Percentiles rank a stretch among this genome's conserved stretches.
Evolutionary conservation across 345 rosid genomes (phyloP).

Genomic region (Pseudoturritis turrita): DNA sequence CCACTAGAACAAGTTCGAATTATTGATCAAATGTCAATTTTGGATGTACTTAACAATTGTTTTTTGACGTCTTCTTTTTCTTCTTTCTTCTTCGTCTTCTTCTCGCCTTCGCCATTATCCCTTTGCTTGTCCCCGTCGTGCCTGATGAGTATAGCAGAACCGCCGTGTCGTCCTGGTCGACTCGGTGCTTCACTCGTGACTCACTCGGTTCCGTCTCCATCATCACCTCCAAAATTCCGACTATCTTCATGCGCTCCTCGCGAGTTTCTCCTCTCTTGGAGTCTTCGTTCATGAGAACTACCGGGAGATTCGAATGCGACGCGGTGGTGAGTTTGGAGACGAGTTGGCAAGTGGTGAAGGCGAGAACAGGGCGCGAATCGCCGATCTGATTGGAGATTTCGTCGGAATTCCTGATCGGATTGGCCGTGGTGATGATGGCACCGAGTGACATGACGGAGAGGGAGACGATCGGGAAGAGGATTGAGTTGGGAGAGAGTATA

Average conservation of each 20-base stretch:
- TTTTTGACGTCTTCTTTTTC: too few species aligned
- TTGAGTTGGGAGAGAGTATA: slow-evolving; percentile 80
- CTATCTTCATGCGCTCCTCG: slow-evolving; percentile 25
- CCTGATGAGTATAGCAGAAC: slow-evolving; percentile 89
- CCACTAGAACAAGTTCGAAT: too few species aligned
- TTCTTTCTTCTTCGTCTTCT: too few species aligned
- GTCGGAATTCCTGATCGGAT: slow-evolving; percentile 67
- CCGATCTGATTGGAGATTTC: slow-evolving; percentile 65
- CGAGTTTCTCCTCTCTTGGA: too few species aligned
- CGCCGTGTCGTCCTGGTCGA: slow-evolving; percentile 70
- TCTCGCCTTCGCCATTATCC: slow-evolving; percentile 70
- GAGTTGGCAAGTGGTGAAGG: slow-evolving; percentile 55
- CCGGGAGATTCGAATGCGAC: slow-evolving; percentile 28
- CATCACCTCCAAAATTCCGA: slow-evolving; percentile 42
- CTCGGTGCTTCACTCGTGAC: slow-evolving; percentile 50
- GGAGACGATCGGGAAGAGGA: slow-evolving; percentile 76
- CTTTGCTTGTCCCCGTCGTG: slow-evolving; percentile 86
- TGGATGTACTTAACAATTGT: too few species aligned
- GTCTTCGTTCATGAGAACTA: slow-evolving; percentile 45
- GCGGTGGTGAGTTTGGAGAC: slow-evolving; percentile 49
- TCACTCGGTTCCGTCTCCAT: slow-evolving; percentile 32
- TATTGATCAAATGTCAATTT: too few species aligned
- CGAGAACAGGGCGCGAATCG: slow-evolving; percentile 61
- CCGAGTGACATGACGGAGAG: slow-evolving; percentile 92
- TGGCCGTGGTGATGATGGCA: slow-evolving; percentile 83